Percentiles rank a stretch among this genome's conserved stretches.
These are phyloP conservation scores for Colletotrichum lentis DNA, from an alignment of 2,329 filamentous ascomycete species.

Conservation along the genomic window DNA sequence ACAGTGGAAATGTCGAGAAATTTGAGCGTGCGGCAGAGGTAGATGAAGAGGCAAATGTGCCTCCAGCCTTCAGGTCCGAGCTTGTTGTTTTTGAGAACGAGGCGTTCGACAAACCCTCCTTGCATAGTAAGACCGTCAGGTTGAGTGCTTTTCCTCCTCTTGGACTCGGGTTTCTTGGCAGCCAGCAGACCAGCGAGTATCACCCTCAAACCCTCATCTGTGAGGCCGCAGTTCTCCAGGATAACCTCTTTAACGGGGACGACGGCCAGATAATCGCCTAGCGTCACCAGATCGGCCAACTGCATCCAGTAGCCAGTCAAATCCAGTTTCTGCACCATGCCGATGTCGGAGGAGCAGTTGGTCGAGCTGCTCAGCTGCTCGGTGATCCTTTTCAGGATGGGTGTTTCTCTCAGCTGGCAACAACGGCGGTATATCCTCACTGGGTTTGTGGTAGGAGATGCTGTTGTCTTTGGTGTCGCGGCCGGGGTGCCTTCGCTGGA, in stretches of 20 bases:
- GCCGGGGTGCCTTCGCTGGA: constrained; percentile 51
- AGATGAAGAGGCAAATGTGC: constrained; percentile 86
- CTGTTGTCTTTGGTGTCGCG: constrained; percentile 67
- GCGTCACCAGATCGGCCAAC: constrained; percentile 81
- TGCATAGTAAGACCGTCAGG: constrained; percentile 55
- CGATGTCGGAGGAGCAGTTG: constrained; percentile 71
- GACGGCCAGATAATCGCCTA: constrained; percentile 93
- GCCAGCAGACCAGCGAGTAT: constrained; percentile 86
- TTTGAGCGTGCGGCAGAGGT: constrained; percentile 87
- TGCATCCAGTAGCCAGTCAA: constrained; percentile 86
- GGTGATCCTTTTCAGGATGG: constrained; percentile 89
- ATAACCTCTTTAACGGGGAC: constrained; percentile 89
- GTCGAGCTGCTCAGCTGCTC: constrained; percentile 80
- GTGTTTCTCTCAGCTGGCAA: constrained; percentile 91
- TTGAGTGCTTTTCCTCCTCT: constrained; percentile 56
- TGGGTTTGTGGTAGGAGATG: constrained; percentile 82
- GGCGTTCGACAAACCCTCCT: constrained; percentile 81
- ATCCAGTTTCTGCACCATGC: constrained; percentile 84
- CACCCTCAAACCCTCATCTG: constrained; percentile 85
- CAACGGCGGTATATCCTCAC: constrained; percentile 92
- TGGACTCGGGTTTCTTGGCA: constrained; percentile 71
- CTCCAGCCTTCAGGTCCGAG: constrained; percentile 90
- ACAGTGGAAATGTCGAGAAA: constrained; percentile 87
- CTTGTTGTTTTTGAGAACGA: constrained; percentile 92
- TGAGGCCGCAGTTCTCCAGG: constrained; percentile 86